Conservation (phyloP, 2,329 filamentous ascomycete species). For the Alternaria panax region DNA sequence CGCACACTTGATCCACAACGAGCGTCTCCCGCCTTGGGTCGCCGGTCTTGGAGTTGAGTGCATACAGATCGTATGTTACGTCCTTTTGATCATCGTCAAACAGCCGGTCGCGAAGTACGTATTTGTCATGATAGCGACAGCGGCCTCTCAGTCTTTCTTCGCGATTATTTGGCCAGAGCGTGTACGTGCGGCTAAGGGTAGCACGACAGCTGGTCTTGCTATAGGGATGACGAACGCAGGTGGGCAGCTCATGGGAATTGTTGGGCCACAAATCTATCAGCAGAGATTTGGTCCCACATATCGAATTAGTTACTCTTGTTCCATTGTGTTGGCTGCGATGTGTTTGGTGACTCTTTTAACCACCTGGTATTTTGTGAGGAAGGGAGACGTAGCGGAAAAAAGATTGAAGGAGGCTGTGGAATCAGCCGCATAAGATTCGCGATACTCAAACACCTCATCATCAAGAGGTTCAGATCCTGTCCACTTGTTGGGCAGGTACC, state of each 20-base stretch:
- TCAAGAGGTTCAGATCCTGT: background rate
- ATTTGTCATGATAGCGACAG: slow-evolving; percentile 52
- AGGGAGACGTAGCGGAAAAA: background rate
- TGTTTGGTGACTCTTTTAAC: slow-evolving; percentile 12
- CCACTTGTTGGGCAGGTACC: background rate
- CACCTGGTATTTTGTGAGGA: background rate
- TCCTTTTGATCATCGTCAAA: slow-evolving; percentile 50
- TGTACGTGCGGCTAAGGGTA: slow-evolving; percentile 51
- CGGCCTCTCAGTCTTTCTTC: slow-evolving; percentile 51
- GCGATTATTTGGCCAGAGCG: slow-evolving; percentile 54
- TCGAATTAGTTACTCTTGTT: slow-evolving; percentile 48
- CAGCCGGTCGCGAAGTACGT: slow-evolving; percentile 49
- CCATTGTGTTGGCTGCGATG: slow-evolving; percentile 42
- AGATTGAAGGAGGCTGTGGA: background rate
- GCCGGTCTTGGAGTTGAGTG: slow-evolving; percentile 39
- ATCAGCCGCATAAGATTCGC: background rate
- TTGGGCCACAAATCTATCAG: slow-evolving; percentile 53
- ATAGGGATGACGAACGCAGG: slow-evolving; percentile 49
- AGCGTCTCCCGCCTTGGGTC: slow-evolving; percentile 30
- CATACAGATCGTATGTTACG: slow-evolving; percentile 50
- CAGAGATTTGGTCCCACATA: slow-evolving; percentile 52
- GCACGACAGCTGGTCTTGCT: slow-evolving; percentile 50
- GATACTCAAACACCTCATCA: background rate
- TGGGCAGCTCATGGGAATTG: slow-evolving; percentile 47
- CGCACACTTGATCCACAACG: slow-evolving; percentile 30